These are phyloP conservation scores for Cyclotella atomus DNA, from an alignment of 108 stramenopile species.

Conservation along the genomic window DNA sequence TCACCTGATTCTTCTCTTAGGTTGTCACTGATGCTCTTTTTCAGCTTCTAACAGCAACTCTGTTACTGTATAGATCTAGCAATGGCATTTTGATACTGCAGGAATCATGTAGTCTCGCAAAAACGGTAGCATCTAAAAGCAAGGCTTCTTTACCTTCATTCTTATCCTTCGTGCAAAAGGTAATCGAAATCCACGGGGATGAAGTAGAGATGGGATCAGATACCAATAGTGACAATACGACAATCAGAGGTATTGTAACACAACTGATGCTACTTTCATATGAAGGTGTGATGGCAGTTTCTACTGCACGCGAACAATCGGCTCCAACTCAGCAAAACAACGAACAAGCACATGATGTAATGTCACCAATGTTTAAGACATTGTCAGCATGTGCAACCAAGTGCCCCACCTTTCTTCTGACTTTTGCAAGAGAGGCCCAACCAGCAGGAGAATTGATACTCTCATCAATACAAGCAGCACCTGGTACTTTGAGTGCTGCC, in stretches of 20 bases:
- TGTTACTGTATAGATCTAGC: conserved; percentile 20
- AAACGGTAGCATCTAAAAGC: conserved; percentile 16
- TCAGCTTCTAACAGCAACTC: conserved; percentile 16
- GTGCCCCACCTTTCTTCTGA: conserved; percentile 25
- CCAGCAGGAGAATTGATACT: conserved; percentile 24
- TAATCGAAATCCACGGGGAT: conserved; percentile 18
- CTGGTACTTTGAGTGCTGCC: conserved; percentile 19
- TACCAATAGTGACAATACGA: neutral
- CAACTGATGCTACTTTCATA: conserved; percentile 30
- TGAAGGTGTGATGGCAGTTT: conserved; percentile 18
- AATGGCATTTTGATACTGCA: conserved; percentile 15
- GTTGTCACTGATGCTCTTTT: conserved; percentile 22
- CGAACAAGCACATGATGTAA: conserved; percentile 15
- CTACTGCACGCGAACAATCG: neutral
- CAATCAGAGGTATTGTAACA: conserved; percentile 11
- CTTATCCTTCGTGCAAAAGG: conserved; percentile 23
- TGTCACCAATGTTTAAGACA: conserved; percentile 35
- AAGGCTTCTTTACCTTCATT: conserved; percentile 11
- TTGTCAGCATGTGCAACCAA: conserved; percentile 21
- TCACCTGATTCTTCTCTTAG: neutral
- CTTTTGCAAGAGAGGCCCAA: conserved; percentile 21
- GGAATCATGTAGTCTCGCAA: conserved; percentile 15
- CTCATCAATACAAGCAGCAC: conserved; percentile 30
- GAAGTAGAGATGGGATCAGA: conserved; percentile 3
- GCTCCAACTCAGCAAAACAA: neutral